Evolutionary conservation across 1,284 basidiomycete genomes (phyloP).

Genomic region (Phellopilus nigrolimitatus): DNA sequence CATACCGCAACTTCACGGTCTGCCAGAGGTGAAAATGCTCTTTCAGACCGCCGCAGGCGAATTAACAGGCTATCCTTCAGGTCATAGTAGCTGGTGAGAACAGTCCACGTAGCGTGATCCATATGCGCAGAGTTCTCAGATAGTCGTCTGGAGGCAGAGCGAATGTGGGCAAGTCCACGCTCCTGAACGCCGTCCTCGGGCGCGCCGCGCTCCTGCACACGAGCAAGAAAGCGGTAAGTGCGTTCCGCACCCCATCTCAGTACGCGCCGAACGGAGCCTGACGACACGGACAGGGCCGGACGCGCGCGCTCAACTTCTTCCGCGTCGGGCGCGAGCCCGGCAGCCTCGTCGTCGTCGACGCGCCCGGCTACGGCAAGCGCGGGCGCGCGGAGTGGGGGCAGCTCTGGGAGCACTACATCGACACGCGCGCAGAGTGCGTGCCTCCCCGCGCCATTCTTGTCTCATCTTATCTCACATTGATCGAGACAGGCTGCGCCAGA

Average conservation of each 20-base stretch:
- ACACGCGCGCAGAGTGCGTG: constrained; percentile 54
- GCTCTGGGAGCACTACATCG: constrained; percentile 59
- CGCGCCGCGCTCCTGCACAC: constrained; percentile 52
- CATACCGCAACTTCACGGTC: constrained; percentile 40
- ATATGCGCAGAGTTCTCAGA: not conserved
- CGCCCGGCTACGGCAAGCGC: constrained; percentile 72
- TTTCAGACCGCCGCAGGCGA: not conserved
- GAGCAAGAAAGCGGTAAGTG: constrained; percentile 62
- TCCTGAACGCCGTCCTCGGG: constrained; percentile 64
- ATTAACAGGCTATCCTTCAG: constrained; percentile 27
- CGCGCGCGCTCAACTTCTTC: constrained; percentile 66
- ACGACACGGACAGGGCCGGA: constrained; percentile 49
- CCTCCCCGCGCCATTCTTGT: not conserved
- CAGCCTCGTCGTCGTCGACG: constrained; percentile 63
- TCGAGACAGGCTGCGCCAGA: constrained; percentile 56
- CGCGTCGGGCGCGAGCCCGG: constrained; percentile 52
- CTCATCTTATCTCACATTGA: not conserved
- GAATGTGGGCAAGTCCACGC: constrained; percentile 69
- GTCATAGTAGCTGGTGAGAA: constrained; percentile 47
- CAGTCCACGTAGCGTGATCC: not conserved
- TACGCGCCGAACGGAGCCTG: not conserved
- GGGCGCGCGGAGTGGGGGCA: constrained; percentile 70
- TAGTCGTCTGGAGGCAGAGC: constrained; percentile 37
- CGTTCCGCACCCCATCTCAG: not conserved
- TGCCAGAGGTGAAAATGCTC: constrained; percentile 45